Base-by-base conservation (phyloP, 345 rosid species). In the Eucalyptus regnans region DNA sequence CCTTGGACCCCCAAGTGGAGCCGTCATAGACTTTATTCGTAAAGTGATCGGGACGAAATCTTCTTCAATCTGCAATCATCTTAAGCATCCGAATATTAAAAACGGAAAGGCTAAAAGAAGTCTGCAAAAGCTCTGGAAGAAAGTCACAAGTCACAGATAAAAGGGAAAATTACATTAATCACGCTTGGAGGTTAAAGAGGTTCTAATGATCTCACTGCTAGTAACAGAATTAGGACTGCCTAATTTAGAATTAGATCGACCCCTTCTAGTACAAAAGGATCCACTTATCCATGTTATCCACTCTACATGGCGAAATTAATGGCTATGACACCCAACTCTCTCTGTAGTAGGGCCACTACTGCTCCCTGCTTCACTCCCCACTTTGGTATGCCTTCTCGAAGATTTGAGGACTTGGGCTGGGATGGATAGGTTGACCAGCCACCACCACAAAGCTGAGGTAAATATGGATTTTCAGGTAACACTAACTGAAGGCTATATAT, bases 1-100 rank as follows among this genome's bases (percentile, higher is more conserved):
- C 92, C 93, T 96, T 33, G 98, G 95, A 11, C 97, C 98, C 86
- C 96, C 98, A 88, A 96, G 93, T 66, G 98, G 95, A 46, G 97
- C 92, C 50, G 96, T 92, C 64, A 93, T 95, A 88, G 97, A 97
- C 92, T 91, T 96, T 91, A 97, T 94, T 93, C 99, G 94, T 81
- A 95, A 91, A 89, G 95, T 48, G 64, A 97, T 96, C 37, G 99
- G 99, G 44, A 95, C 80, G 88, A 96, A 97, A 92, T 95, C 99
- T 92, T 96, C 98, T 87, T 93, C 88, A 85, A 96, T 94, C 99
- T 97, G 86, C 90, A 92, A 41, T 29, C 31, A 33, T 31, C 23
- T 37, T 58, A 51, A 49, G 16, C 23, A 50, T 17, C 41, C 15
- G 4, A 29, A 86, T 50, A 50, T 50, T 8, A 51, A 23, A n/a